These are phyloP conservation scores for Podaxis sp. DNA, from an alignment of 768 basidiomycete species.

Conservation along the genomic window DNA sequence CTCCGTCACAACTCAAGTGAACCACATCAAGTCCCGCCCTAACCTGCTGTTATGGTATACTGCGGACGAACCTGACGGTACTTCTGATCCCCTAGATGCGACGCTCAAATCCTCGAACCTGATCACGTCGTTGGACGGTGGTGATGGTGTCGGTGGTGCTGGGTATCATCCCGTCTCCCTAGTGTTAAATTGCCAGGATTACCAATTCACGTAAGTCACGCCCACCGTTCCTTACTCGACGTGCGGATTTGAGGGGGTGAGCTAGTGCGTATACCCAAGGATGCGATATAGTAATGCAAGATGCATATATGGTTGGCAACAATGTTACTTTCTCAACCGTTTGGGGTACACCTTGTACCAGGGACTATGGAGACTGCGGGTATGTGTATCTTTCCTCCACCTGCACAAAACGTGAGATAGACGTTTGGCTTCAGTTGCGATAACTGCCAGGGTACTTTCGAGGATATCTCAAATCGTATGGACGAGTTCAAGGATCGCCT, in stretches of 20 bases:
- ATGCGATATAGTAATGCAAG: slow-evolving; percentile 71
- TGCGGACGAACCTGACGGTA: slow-evolving; percentile 74
- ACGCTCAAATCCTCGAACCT: slow-evolving; percentile 52
- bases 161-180: slow-evolving; percentile 69
- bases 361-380: slow-evolving; percentile 72
- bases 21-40: slow-evolving; percentile 60
- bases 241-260: not conserved
- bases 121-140: slow-evolving; percentile 58
- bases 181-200: slow-evolving; percentile 67
- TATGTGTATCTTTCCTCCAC: slow-evolving; percentile 32
- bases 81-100: slow-evolving; percentile 63
- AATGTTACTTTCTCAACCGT: slow-evolving; percentile 63
- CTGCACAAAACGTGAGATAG: not conserved
- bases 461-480: slow-evolving; percentile 68
- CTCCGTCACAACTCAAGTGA: slow-evolving; percentile 67
- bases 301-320: slow-evolving; percentile 58
- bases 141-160: slow-evolving; percentile 44
- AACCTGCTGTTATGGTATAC: slow-evolving; percentile 78
- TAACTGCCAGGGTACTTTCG: slow-evolving; percentile 67
- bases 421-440: slow-evolving; percentile 37
- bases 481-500: slow-evolving; percentile 62
- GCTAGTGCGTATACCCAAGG: slow-evolving; percentile 50
- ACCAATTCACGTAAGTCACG: slow-evolving; percentile 48
- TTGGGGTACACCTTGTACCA: slow-evolving; percentile 65
- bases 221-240: not conserved